Base-by-base conservation (phyloP, 208 protist species). In the Trypanosoma vivax region DNA sequence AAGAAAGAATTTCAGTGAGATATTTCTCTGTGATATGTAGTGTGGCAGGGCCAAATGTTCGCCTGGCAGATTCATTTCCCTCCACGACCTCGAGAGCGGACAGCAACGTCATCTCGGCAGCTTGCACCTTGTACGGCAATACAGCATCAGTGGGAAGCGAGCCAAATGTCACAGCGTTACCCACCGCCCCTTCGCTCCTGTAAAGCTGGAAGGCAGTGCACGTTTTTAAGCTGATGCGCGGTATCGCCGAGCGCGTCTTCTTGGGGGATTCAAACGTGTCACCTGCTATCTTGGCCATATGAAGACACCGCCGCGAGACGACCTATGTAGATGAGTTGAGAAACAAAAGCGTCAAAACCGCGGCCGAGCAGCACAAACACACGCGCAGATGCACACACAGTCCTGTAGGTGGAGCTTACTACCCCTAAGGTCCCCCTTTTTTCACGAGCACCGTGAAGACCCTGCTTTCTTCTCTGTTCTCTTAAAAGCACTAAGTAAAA, bases 181-280 rank as follows among this genome's bases (percentile, higher is more conserved):
- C 62, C 23, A 11, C 30, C 33, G 42, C 53, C 38, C 68, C 52
- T 16, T 68, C 65, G 5, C 37, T 53, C 49, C 76, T 80, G 54
- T 72, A 94, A 14, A 94, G 72, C 38, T 94, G 87, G 61, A 79
- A 90, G 0, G 87, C 58, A n/a, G 77, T 88, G 6, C 79, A 54
- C n/a, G 74, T 76, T 7, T 60, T 77, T 14, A 92, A 77, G 68
- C 79, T 77, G 23, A 34, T 46, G 28, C 47, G 41, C 27, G 37
- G 29, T 16, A 33, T 23, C 1, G n/a, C 5, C 4, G 14, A 38
- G 2, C 18, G 28, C 6, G 24, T n/a, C 1, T 14, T 16, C 24
- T 55, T 31, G n/a, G 29, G 29, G 10, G 49, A 9, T 43, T 33
- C n/a, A 18, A 7, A 9, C 10, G 10, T 43, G 3, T 42, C 49